phyloP scores from a whole-genome alignment of 495 filamentous ascomycete genomes.

The Neurospora intermedia region DNA sequence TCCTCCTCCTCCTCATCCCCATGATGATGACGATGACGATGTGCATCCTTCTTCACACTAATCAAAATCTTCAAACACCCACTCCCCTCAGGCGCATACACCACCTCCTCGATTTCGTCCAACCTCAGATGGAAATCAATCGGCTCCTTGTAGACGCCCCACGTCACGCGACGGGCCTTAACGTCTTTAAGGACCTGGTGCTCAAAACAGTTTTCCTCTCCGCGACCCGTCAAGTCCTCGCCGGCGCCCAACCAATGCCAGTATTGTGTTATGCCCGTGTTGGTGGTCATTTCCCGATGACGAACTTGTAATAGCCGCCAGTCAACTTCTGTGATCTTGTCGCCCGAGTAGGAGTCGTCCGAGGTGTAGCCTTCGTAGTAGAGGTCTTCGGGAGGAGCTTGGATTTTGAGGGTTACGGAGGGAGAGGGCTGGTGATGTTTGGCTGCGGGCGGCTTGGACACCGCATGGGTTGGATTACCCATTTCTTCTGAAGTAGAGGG shows the following conservation, averaged over 20 bases:
- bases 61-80: slow-evolving; percentile 22
- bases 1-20: background rate
- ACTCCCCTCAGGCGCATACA: slow-evolving; percentile 18
- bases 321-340: slow-evolving; percentile 29
- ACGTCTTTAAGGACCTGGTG: slow-evolving; percentile 38
- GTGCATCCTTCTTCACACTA: slow-evolving; percentile 11
- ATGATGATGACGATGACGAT: background rate
- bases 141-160: slow-evolving; percentile 36
- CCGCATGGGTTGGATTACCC: background rate
- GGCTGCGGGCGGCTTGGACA: background rate
- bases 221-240: slow-evolving; percentile 4
- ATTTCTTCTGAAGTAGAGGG: background rate
- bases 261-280: slow-evolving; percentile 36
- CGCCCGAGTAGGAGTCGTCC: slow-evolving; percentile 29
- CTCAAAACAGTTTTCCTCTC: slow-evolving; percentile 27
- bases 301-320: slow-evolving; percentile 39
- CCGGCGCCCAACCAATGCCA: slow-evolving; percentile 30
- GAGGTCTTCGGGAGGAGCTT: slow-evolving; percentile 16
- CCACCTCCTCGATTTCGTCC: slow-evolving; percentile 28
- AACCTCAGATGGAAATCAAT: slow-evolving; percentile 33
- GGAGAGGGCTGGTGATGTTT: background rate
- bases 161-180: slow-evolving; percentile 22
- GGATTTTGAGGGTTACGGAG: background rate
- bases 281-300: slow-evolving; percentile 26
- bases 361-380: slow-evolving; percentile 34